These are phyloP conservation scores for Herpetospermum pedunculosum DNA, from an alignment of 306 rosid species.

Conservation along the genomic window DNA sequence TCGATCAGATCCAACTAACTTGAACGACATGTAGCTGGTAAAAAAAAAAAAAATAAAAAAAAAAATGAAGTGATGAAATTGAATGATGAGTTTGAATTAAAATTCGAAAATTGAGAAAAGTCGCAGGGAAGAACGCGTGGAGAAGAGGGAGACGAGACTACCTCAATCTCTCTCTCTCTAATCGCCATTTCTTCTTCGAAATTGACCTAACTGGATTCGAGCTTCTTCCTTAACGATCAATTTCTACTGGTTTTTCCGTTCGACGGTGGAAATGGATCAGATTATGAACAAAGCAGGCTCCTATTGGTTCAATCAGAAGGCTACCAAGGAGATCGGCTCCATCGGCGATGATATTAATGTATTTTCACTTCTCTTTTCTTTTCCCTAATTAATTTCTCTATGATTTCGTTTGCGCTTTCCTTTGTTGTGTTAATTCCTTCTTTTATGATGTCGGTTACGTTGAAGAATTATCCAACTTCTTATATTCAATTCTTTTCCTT, in stretches of 20 bases:
- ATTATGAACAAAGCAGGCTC: conserved; percentile 13
- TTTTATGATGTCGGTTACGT: conserved; percentile 7
- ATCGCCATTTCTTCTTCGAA: background rate
- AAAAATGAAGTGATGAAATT: too few relatives aligned
- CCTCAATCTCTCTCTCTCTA: conserved; percentile 1
- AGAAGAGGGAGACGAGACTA: background rate
- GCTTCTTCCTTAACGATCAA: background rate
- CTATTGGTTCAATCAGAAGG: conserved; percentile 14
- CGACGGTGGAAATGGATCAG: conserved; percentile 11
- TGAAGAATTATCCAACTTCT: background rate
- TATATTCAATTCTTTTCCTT: background rate
- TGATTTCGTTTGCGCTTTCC: background rate
- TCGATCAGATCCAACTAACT: background rate
- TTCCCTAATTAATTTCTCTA: background rate
- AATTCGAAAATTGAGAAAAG: background rate
- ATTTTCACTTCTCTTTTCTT: background rate
- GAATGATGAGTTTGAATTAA: background rate
- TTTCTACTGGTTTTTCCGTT: background rate
- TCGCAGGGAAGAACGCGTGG: conserved; percentile 7
- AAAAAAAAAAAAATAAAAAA: background rate
- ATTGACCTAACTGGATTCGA: background rate
- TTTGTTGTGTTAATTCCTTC: background rate
- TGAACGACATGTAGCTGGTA: background rate
- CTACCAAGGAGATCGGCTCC: conserved; percentile 10
- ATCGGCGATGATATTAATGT: conserved; percentile 13